Percentiles rank a stretch among this genome's conserved stretches.
phyloP scores from a whole-genome alignment of 495 filamentous ascomycete species.

The Hypoxylon intermedium region DNA sequence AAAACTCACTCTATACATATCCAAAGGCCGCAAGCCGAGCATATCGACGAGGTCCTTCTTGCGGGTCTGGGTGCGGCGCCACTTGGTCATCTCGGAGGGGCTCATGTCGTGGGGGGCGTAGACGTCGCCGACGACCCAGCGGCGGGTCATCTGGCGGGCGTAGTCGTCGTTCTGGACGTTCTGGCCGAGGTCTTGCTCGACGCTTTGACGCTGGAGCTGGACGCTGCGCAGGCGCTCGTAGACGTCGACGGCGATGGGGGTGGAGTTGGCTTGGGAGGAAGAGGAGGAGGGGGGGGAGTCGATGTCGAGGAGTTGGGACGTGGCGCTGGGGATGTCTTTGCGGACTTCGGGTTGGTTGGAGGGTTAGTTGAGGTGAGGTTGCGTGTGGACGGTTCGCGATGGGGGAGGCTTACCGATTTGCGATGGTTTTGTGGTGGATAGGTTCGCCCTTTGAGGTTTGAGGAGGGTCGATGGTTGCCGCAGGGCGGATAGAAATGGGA shows the following conservation, averaged over 20 bases:
- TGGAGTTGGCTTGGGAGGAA: conserved; percentile 1
- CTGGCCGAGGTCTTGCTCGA: conserved; percentile 20
- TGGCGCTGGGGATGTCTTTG: conserved; percentile 20
- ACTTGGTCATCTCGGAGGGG: conserved; percentile 74
- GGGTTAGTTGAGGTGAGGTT: conserved; percentile 13
- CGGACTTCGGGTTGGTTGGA: conserved; percentile 10
- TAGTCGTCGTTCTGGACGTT: conserved; percentile 42
- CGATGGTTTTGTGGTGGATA: conserved; percentile 25
- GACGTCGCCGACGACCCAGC: conserved; percentile 78
- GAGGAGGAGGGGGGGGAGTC: conserved; percentile 15
- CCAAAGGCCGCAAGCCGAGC: conserved; percentile 79
- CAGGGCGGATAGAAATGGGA: conserved; percentile 30
- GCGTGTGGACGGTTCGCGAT: conserved; percentile 28
- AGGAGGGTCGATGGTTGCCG: conserved; percentile 31
- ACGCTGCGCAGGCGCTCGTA: conserved; percentile 16
- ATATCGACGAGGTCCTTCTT: conserved; percentile 79
- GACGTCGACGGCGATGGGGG: conserved; percentile 1
- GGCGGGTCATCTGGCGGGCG: conserved; percentile 56
- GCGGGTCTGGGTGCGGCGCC: conserved; percentile 45
- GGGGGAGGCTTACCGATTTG: conserved; percentile 19
- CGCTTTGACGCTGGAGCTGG: conserved; percentile 45
- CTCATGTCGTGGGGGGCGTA: conserved; percentile 90
- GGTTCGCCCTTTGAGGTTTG: conserved; percentile 22
- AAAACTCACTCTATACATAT: conserved; percentile 78
- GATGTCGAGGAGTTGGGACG: conserved; percentile 25